A percentile compares a stretch with the other conserved stretches of the same genome.
Conservation (phyloP, 306 rosid species). For the Pueraria montana region DNA sequence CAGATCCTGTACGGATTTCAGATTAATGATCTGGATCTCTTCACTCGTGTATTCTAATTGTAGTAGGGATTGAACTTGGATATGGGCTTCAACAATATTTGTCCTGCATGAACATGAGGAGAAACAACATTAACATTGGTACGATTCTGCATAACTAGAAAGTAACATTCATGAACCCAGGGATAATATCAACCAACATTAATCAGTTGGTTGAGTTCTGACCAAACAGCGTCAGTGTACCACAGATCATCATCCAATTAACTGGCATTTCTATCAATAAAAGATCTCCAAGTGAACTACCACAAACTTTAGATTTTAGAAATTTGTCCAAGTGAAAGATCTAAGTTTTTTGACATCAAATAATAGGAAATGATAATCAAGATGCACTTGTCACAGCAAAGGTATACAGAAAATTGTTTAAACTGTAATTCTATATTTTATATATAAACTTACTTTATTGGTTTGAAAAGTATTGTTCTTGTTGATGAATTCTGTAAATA, state of each 20-base stretch:
- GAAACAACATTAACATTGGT: slow-evolving; percentile 13
- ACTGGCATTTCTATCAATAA: slow-evolving; percentile 18
- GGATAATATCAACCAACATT: slow-evolving; percentile 19
- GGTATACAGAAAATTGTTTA: slow-evolving; percentile 10
- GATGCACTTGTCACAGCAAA: slow-evolving; percentile 7
- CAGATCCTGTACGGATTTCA: slow-evolving; percentile 74
- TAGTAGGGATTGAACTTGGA: slow-evolving; percentile 77
- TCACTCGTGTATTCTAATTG: slow-evolving; percentile 83
- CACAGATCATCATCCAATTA: slow-evolving; percentile 14
- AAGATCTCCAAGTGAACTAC: neutral
- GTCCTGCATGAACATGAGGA: slow-evolving; percentile 58
- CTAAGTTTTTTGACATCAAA: neutral
- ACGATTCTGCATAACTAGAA: slow-evolving; percentile 34
- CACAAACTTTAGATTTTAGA: slow-evolving; percentile 5
- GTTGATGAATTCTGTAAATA: slow-evolving; percentile 92
- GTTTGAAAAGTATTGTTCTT: slow-evolving; percentile 92
- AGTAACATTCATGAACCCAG: slow-evolving; percentile 27
- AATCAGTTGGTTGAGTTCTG: slow-evolving; percentile 31
- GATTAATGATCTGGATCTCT: slow-evolving; percentile 77
- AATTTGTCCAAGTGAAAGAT: slow-evolving; percentile 29
- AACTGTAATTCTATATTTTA: neutral
- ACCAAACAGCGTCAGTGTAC: slow-evolving; percentile 2
- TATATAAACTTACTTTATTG: slow-evolving; percentile 80
- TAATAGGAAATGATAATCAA: slow-evolving; percentile 14
- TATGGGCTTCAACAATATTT: slow-evolving; percentile 93